Base-by-base conservation (phyloP, 306 rosid genomes). In the Lotus japonicus region DNA sequence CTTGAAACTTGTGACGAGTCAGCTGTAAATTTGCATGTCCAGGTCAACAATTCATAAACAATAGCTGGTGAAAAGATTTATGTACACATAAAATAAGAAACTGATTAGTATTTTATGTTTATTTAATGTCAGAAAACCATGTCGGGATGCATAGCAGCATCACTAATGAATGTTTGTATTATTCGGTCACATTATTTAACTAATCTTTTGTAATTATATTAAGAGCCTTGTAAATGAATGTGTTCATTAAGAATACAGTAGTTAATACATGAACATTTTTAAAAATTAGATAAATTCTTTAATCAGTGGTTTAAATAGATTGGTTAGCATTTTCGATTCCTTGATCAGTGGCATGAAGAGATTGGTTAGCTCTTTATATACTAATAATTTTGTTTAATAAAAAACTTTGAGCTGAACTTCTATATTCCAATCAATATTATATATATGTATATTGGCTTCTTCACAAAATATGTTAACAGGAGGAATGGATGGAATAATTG, bases 61-160 rank as follows among this genome's bases (percentile, higher is more conserved):
- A 11, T 58, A 10, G 36, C 39, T 14, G 44, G 73, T 62, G 63
- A 17, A 62, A 68, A 33, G 55, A 67, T 58, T 19, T 35, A 23
- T 15, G 11, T 9, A 9, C 10, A 48, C 21, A 78, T 4, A 39
- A 65, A 23, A 11, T 18, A 4, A 63, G 43, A 70, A 56, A 31
- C 68, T 28, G 59, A 55, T 13, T 68, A 75, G 61, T 36, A 70
- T 67, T 16, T 38, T 5, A 56, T n/a, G 52, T 12, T 58, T 76
- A 58, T 70, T 79, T 77, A 80, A 71, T 72, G 59, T 5, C 61
- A 79, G 74, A 59, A 84, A 77, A 70, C 81, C 86, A 68, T 85
- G 88, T 85, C 71, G 85, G 91, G 86, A 76, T 77, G 82, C 84
- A 80, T 15, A 45, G 73, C 80, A 75, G 70, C 87, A 74, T 58